These are phyloP conservation scores for Globisporangium irregulare DNA, from an alignment of 352 stramenopile genomes.

Conservation along the genomic window DNA sequence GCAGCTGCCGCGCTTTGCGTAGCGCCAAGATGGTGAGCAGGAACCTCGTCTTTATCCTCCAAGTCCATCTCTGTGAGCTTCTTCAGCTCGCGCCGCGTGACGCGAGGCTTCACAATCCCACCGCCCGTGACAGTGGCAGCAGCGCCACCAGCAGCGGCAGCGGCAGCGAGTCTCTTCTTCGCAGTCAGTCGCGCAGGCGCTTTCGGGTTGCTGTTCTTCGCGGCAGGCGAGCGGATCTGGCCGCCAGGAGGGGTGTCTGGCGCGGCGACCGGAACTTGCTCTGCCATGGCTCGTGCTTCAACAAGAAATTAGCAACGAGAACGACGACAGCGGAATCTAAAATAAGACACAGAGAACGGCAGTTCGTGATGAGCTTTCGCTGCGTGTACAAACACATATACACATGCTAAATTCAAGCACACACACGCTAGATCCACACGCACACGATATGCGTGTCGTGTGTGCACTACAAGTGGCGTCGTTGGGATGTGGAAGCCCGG, in stretches of 20 bases:
- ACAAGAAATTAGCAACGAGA: background rate
- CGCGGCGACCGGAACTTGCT: slow-evolving; percentile 14
- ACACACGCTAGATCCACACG: background rate
- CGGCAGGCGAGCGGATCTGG: slow-evolving; percentile 33
- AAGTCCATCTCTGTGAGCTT: slow-evolving; percentile 74
- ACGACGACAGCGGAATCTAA: background rate
- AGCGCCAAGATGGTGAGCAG: background rate
- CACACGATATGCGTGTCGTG: background rate
- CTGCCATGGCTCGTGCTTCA: slow-evolving; percentile 24
- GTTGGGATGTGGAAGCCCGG: background rate
- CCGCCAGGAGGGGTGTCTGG: slow-evolving; percentile 27
- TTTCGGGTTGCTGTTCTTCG: slow-evolving; percentile 36
- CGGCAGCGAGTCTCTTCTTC: slow-evolving; percentile 37
- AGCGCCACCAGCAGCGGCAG: background rate
- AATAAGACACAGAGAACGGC: too few species aligned
- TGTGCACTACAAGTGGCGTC: background rate
- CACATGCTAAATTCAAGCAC: background rate
- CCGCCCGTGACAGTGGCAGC: background rate
- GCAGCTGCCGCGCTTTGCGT: background rate
- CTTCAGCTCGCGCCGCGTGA: slow-evolving; percentile 75
- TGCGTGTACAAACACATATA: background rate
- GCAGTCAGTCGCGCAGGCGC: slow-evolving; percentile 34
- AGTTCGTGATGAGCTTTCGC: background rate
- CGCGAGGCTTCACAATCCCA: slow-evolving; percentile 36
- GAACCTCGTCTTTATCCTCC: slow-evolving; percentile 62